Evolutionary conservation across 108 stramenopile genomes (phyloP).

Genomic region (Chaetoceros muelleri): DNA sequence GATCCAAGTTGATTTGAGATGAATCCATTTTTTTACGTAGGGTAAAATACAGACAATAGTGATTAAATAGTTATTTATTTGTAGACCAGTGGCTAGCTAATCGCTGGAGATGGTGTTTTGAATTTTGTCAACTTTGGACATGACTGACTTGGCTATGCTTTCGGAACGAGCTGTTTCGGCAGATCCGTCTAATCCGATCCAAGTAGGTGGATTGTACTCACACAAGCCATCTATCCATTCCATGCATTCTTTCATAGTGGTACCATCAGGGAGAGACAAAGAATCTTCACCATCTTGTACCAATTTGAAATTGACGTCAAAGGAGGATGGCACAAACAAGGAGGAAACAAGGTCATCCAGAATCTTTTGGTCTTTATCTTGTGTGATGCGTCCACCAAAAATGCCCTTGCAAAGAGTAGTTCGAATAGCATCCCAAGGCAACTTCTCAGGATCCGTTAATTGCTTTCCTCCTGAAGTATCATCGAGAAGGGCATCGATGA

Average conservation of each 20-base stretch:
- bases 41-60: neutral
- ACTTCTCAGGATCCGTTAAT: slow-evolving; percentile 57
- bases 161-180: slow-evolving; percentile 59
- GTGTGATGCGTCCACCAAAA: slow-evolving; percentile 71
- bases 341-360: slow-evolving; percentile 53
- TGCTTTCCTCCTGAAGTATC: slow-evolving; percentile 25
- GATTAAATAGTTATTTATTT: too few species aligned
- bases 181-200: slow-evolving; percentile 58
- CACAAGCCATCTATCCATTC: slow-evolving; percentile 59
- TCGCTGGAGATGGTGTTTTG: slow-evolving; percentile 15
- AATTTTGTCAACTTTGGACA: slow-evolving; percentile 39
- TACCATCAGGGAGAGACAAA: slow-evolving; percentile 60
- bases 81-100: slow-evolving; percentile 5
- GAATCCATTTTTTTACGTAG: too few species aligned
- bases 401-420: slow-evolving; percentile 64
- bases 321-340: slow-evolving; percentile 40
- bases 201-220: slow-evolving; percentile 70
- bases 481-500: slow-evolving; percentile 71
- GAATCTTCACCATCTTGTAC: slow-evolving; percentile 35
- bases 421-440: slow-evolving; percentile 86
- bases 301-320: slow-evolving; percentile 68
- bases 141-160: slow-evolving; percentile 43
- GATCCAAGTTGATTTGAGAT: neutral
- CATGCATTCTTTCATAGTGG: slow-evolving; percentile 53
- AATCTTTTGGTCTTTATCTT: slow-evolving; percentile 48